Base-by-base conservation (phyloP, 2,329 filamentous ascomycete genomes). In the Xylariaceae sp. region DNA sequence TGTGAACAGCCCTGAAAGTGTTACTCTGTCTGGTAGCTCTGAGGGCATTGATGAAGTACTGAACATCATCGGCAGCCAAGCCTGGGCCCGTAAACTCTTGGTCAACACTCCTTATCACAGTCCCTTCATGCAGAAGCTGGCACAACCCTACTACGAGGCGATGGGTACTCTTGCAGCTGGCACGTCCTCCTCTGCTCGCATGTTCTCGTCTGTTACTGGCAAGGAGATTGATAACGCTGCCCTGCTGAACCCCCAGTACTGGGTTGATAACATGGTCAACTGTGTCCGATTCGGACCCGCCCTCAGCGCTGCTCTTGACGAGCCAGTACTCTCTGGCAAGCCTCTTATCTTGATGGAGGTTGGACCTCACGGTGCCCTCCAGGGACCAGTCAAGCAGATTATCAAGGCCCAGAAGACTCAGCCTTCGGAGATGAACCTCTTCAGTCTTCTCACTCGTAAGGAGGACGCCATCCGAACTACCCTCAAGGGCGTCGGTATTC, bases 31-130 rank as follows among this genome's bases (percentile, higher is more conserved):
- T n/a, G 64, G 64, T 13, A 62, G 61, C 28, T 54, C 54, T 14
- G 58, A 59, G 16, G 67, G 60, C 1, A 59, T 71, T 12, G 58
- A 64, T 14, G 58, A 69, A 31, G 57, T 69, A 5, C 59, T 67
- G 28, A 48, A 47, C 1, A 31, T 63, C n/a, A 57, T 71, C 31
- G 62, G 67, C 34, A 51, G 52, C 31, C 53, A 68, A 16, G 64
- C 62, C 36, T 61, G 67, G 58, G 71, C 64, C 4, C 60, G 73
- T 7, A 65, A 66, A 16, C 65, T 74, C 6, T 66, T 65, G 5
- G 71, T 75, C 16, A 70, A 73, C 46, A 69, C 65, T 2, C 74
- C 75, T 0, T 77, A 75, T 53, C 75, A 77, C 59, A 74, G 72
- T 0, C 66, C 66, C 31, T 71, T 71, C 52, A 74, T 75, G 71